Evolutionary conservation across 1,139 yeast species (phyloP).

Genomic region (Neolecta irregularis): DNA sequence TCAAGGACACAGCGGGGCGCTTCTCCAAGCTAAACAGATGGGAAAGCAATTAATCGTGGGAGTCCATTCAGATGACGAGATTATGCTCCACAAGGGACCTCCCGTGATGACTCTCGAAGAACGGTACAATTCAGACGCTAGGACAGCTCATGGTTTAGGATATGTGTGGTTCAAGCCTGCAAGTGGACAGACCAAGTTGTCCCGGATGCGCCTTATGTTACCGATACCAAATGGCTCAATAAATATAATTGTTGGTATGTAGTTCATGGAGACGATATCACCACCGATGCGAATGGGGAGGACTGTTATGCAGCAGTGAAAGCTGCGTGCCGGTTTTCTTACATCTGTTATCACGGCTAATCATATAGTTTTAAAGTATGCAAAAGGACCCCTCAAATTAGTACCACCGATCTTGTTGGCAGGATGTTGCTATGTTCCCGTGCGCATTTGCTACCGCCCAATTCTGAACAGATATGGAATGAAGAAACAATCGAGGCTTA

Average conservation of each 20-base stretch:
- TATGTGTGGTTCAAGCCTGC: too few species aligned
- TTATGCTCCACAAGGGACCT: slow-evolving; percentile 69
- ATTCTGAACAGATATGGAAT: background rate
- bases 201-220: slow-evolving; percentile 84
- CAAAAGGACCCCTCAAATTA: slow-evolving; percentile 81
- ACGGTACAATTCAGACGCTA: slow-evolving; percentile 56
- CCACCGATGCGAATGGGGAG: slow-evolving; percentile 87
- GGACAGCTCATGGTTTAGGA: too few species aligned
- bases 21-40: slow-evolving; percentile 74
- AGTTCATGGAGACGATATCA: slow-evolving; percentile 95
- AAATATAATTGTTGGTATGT: slow-evolving; percentile 63
- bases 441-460: slow-evolving; percentile 34
- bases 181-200: slow-evolving; percentile 73
- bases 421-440: slow-evolving; percentile 56
- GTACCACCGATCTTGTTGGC: slow-evolving; percentile 91
- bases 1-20: slow-evolving; percentile 94
- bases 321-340: too few species aligned
- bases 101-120: slow-evolving; percentile 80
- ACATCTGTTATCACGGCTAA: too few species aligned
- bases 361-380: slow-evolving; percentile 77
- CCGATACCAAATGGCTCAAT: slow-evolving; percentile 71
- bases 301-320: slow-evolving; percentile 81
- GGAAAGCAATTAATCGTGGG: slow-evolving; percentile 70
- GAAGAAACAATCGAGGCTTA: background rate
- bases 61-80: slow-evolving; percentile 83